phyloP scores from a whole-genome alignment of 768 basidiomycete species.

The Boletus rufocinnamomeus region DNA sequence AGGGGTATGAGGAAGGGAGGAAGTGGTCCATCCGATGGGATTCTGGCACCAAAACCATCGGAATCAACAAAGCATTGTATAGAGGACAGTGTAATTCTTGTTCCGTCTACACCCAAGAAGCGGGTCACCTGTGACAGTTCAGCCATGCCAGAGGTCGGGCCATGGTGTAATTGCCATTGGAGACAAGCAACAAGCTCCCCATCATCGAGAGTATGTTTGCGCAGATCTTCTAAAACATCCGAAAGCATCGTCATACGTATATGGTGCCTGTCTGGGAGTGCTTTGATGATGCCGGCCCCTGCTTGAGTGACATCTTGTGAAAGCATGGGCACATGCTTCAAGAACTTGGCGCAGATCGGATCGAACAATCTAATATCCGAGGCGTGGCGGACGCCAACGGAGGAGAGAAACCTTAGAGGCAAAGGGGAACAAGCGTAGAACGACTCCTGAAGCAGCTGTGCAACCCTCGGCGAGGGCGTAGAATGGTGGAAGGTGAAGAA shows the following conservation, averaged over 20 bases:
- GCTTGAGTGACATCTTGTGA: slow-evolving; percentile 55
- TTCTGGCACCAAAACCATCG: too few relatives aligned
- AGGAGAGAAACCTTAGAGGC: slow-evolving; percentile 5
- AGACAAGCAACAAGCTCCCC: slow-evolving; percentile 11
- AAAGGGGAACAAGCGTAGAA: slow-evolving; percentile 44
- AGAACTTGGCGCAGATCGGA: slow-evolving; percentile 64
- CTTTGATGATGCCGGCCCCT: slow-evolving; percentile 50
- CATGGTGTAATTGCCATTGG: neutral
- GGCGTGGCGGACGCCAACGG: slow-evolving; percentile 7
- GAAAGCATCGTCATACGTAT: neutral
- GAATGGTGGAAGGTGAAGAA: slow-evolving; percentile 91
- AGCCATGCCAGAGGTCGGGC: neutral
- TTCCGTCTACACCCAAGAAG: slow-evolving; percentile 44
- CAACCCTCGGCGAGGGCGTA: slow-evolving; percentile 81
- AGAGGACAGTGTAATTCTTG: too few relatives aligned
- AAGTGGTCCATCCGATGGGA: slow-evolving; percentile 76
- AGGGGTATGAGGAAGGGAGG: slow-evolving; percentile 66
- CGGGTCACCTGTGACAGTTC: slow-evolving; percentile 29
- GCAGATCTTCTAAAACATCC: slow-evolving; percentile 4
- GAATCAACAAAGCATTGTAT: too few relatives aligned
- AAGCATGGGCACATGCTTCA: slow-evolving; percentile 75
- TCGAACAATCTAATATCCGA: slow-evolving; percentile 56
- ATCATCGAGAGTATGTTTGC: slow-evolving; percentile 1
- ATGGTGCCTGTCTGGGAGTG: neutral
- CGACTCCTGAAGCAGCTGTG: slow-evolving; percentile 64